Conservation (phyloP, 352 stramenopile genomes). For the Globisporangium irregulare region DNA sequence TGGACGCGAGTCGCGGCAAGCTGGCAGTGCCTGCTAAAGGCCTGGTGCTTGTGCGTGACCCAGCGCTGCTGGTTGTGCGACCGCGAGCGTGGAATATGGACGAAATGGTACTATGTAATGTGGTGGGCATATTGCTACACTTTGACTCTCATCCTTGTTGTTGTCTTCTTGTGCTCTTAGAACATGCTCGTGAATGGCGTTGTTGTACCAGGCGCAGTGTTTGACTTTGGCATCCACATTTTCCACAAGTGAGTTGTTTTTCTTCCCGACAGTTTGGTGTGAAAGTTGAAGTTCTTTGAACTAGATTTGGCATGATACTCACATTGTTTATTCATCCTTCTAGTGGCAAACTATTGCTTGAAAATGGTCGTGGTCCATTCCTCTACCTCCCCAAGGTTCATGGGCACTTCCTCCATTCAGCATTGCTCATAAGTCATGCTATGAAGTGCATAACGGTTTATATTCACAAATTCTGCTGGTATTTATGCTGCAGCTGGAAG, state of each 20-base stretch:
- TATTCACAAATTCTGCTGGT: neutral
- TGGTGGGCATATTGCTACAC: neutral
- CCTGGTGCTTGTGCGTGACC: constrained; percentile 27
- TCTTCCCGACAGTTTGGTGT: neutral
- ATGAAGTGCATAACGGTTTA: neutral
- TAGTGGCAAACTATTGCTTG: constrained; percentile 71
- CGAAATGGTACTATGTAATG: constrained; percentile 62
- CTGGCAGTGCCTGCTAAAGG: constrained; percentile 23
- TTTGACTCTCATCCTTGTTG: neutral
- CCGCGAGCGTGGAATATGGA: constrained; percentile 95
- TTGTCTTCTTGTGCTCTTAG: constrained; percentile 18
- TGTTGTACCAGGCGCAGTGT: constrained; percentile 85
- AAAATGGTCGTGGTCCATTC: constrained; percentile 84
- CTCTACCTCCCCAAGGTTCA: constrained; percentile 92
- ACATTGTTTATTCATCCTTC: neutral
- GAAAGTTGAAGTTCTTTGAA: neutral
- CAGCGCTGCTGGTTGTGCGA: constrained; percentile 90
- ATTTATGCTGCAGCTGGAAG: constrained; percentile 64
- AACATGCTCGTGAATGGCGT: constrained; percentile 90
- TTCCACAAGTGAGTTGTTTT: constrained; percentile 88
- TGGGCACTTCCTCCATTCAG: neutral
- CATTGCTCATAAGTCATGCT: neutral
- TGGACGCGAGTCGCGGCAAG: constrained; percentile 84
- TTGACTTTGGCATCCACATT: constrained; percentile 95
- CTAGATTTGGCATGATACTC: neutral